Evolutionary conservation across 495 filamentous ascomycete species (phyloP).

Genomic region (Thermothielavioides terrestris): DNA sequence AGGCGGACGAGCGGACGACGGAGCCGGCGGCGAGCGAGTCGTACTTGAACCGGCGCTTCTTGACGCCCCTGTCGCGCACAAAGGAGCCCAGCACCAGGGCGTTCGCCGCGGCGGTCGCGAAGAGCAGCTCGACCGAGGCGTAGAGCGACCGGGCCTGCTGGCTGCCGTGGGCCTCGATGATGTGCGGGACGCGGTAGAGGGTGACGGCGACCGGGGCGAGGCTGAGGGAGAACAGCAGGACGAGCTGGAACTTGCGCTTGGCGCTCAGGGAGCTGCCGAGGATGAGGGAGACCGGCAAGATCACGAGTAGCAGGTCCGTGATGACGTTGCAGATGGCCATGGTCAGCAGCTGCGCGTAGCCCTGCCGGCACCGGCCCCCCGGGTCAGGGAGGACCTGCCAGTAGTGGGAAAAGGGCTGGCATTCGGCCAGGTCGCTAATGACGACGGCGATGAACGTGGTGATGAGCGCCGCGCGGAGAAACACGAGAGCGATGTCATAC

Average conservation of each 20-base stretch:
- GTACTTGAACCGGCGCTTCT: slow-evolving; percentile 65
- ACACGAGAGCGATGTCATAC: slow-evolving; percentile 55
- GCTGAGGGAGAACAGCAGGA: slow-evolving; percentile 73
- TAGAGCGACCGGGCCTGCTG: slow-evolving; percentile 71
- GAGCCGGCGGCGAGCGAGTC: slow-evolving; percentile 39
- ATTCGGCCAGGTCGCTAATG: slow-evolving; percentile 75
- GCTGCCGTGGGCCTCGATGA: slow-evolving; percentile 51
- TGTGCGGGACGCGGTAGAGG: slow-evolving; percentile 64
- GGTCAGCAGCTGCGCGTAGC: slow-evolving; percentile 74
- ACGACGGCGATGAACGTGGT: slow-evolving; percentile 71
- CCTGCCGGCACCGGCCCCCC: slow-evolving; percentile 71
- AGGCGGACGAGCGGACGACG: slow-evolving; percentile 36
- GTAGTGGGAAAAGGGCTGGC: slow-evolving; percentile 73
- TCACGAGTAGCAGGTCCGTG: slow-evolving; percentile 77
- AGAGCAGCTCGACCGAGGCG: slow-evolving; percentile 70
- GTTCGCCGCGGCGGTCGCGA: slow-evolving; percentile 69
- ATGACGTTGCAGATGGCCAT: slow-evolving; percentile 82
- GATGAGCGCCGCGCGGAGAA: slow-evolving; percentile 64
- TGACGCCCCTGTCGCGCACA: slow-evolving; percentile 66
- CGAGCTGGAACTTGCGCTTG: slow-evolving; percentile 56
- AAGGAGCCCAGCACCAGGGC: slow-evolving; percentile 73
- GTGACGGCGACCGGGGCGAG: slow-evolving; percentile 66
- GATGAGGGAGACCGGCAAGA: slow-evolving; percentile 83
- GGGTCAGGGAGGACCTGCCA: slow-evolving; percentile 92
- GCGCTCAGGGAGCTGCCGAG: slow-evolving; percentile 59